phyloP scores from a whole-genome alignment of 176 grass and related monocot genomes.

The Eragrostis nindensis region DNA sequence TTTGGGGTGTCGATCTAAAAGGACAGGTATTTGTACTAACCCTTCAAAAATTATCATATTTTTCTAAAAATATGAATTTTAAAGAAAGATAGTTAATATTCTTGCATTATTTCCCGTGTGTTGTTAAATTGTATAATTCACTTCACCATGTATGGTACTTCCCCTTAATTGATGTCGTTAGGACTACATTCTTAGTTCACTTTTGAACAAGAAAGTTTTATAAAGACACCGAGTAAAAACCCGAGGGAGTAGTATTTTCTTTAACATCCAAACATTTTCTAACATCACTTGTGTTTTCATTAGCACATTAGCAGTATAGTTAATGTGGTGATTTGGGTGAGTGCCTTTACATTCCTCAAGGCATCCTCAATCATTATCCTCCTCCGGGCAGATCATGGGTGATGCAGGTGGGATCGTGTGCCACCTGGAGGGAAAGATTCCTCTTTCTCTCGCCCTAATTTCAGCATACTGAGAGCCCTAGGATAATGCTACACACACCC shows the following conservation, averaged over 20 bases:
- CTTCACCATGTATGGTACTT: neutral
- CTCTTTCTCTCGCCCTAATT: constrained; percentile 35
- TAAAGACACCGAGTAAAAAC: too few species aligned
- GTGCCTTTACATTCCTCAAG: constrained; percentile 41
- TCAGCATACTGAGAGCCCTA: constrained; percentile 33
- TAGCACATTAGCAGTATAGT: constrained; percentile 2
- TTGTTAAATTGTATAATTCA: neutral
- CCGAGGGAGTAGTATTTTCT: neutral
- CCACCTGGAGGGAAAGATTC: constrained; percentile 74
- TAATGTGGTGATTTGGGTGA: constrained; percentile 28
- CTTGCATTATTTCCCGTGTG: too few species aligned
- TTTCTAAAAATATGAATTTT: neutral
- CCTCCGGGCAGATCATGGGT: constrained; percentile 47
- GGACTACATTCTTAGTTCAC: too few species aligned
- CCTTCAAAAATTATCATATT: neutral
- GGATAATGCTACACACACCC: constrained; percentile 37
- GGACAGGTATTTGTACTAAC: neutral
- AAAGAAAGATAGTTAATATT: neutral
- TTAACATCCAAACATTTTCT: neutral
- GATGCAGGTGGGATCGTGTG: constrained; percentile 70
- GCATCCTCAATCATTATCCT: constrained; percentile 80
- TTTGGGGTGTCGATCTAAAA: neutral
- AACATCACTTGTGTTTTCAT: too few species aligned
- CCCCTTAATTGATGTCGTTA: too few species aligned
- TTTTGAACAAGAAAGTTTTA: too few species aligned